phyloP scores from a whole-genome alignment of 805 yeast genomes.

The Komagataella ulmi region DNA sequence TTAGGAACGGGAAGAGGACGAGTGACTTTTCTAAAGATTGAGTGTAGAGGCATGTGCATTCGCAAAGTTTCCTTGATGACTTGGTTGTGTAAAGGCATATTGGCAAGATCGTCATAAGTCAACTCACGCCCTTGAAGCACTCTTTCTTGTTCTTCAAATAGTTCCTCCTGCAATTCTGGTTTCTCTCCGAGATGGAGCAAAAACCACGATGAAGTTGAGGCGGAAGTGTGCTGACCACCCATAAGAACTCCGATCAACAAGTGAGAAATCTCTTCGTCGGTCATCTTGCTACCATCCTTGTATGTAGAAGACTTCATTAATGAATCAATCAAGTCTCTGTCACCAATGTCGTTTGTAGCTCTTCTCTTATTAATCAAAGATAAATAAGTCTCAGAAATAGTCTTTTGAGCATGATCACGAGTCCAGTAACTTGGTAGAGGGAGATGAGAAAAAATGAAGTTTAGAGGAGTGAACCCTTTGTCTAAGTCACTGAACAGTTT shows the following conservation, averaged over 20 bases:
- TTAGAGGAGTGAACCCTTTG: conserved; percentile 92
- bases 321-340: conserved; percentile 82
- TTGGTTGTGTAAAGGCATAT: conserved; percentile 72
- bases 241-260: conserved; percentile 87
- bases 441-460: conserved; percentile 88
- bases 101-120: conserved; percentile 70
- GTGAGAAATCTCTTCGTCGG: conserved; percentile 90
- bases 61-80: conserved; percentile 88
- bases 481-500: conserved; percentile 81
- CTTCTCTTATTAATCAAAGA: conserved; percentile 67
- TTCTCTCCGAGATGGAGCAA: conserved; percentile 80
- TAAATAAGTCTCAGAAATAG: conserved; percentile 71
- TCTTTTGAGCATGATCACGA: conserved; percentile 81
- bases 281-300: conserved; percentile 89
- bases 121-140: conserved; percentile 53
- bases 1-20: conserved; percentile 70
- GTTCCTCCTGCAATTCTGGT: conserved; percentile 74
- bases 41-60: conserved; percentile 93
- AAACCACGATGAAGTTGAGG: conserved; percentile 93
- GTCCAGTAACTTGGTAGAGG: conserved; percentile 66
- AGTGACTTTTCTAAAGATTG: conserved; percentile 85
- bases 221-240: conserved; percentile 99
- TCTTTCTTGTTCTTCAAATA: conserved; percentile 58
- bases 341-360: conserved; percentile 58
- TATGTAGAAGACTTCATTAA: conserved; percentile 73